Conservation (phyloP, 2,329 filamentous ascomycete species). For the Cercospora sp. region DNA sequence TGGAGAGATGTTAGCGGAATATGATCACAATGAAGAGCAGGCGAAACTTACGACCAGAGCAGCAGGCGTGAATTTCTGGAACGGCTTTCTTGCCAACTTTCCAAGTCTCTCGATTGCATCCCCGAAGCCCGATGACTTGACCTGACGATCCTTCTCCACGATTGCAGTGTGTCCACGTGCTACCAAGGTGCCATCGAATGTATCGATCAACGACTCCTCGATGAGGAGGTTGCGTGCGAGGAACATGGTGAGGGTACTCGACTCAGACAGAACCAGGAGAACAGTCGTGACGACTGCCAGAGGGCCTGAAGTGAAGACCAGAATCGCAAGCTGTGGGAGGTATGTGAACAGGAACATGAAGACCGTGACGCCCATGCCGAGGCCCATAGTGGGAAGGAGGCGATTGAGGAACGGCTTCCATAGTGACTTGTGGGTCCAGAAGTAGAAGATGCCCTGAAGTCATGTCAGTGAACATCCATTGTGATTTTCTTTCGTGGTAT, state of each 20-base stretch:
- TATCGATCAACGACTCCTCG: slow-evolving; percentile 79
- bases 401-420: slow-evolving; percentile 61
- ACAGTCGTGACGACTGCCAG: slow-evolving; percentile 72
- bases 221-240: slow-evolving; percentile 72
- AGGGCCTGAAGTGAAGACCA: slow-evolving; percentile 82
- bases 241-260: slow-evolving; percentile 52
- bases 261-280: slow-evolving; percentile 60
- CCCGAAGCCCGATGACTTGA: slow-evolving; percentile 56
- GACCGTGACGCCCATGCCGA: slow-evolving; percentile 69
- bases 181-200: slow-evolving; percentile 74
- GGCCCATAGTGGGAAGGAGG: slow-evolving; percentile 61
- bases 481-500: background rate
- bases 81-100: slow-evolving; percentile 57
- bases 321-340: slow-evolving; percentile 75
- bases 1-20: background rate
- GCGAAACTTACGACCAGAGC: slow-evolving; percentile 56
- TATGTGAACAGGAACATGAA: slow-evolving; percentile 90
- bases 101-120: slow-evolving; percentile 59
- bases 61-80: slow-evolving; percentile 53
- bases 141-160: slow-evolving; percentile 71
- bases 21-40: background rate
- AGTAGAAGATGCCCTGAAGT: slow-evolving; percentile 60
- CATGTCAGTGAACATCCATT: background rate
- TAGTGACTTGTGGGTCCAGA: slow-evolving; percentile 57
- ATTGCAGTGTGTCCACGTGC: slow-evolving; percentile 58